phyloP scores from a whole-genome alignment of 73 alveolate genomes.

The Durusdinium trenchii region DNA sequence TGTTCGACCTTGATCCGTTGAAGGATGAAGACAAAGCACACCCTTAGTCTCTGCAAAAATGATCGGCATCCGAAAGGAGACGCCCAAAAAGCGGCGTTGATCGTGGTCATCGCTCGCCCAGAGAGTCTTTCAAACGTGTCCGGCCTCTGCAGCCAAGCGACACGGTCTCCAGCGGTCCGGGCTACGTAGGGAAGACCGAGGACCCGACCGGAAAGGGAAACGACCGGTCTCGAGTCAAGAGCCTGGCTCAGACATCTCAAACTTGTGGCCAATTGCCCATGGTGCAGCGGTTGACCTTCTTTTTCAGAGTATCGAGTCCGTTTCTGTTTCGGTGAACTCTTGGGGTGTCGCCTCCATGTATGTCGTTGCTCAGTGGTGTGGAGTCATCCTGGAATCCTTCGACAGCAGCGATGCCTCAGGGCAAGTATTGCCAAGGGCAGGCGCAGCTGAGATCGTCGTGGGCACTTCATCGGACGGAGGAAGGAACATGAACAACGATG shows the following conservation, averaged over 20 bases:
- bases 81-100: too few species aligned
- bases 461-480: too few species aligned
- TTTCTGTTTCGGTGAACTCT: too few species aligned
- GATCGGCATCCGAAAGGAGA: too few species aligned
- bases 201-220: too few species aligned
- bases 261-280: background rate
- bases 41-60: too few species aligned
- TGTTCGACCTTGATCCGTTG: too few species aligned
- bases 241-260: background rate
- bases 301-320: background rate
- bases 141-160: background rate
- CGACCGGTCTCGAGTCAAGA: background rate
- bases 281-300: background rate
- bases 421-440: constrained; percentile 79
- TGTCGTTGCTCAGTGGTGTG: background rate
- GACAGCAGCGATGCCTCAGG: background rate
- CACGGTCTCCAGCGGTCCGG: background rate
- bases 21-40: too few species aligned
- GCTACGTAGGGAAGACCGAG: too few species aligned
- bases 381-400: background rate
- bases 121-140: background rate
- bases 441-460: background rate
- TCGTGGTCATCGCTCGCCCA: too few species aligned
- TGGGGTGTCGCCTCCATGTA: too few species aligned
- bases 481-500: too few species aligned